Evolutionary conservation across 768 basidiomycete genomes (phyloP), one percentile per base, ranked within the genome.

Genomic region (Chalciporus piperatus): DNA sequence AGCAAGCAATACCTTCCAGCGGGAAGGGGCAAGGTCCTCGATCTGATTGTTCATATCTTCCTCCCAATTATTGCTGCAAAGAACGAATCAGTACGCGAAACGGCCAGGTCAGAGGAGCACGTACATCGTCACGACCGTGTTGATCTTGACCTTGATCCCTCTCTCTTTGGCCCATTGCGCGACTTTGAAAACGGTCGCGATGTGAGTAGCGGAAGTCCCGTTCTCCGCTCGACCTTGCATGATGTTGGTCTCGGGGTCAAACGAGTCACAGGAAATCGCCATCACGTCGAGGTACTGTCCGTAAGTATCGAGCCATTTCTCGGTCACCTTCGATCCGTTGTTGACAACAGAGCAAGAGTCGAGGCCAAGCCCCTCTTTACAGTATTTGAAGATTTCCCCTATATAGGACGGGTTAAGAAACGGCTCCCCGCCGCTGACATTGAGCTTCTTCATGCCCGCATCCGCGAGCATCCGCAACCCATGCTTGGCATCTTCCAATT

Each of bases 251-350:
- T 74, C 72, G 0, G 38, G 14, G 42, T 71, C 69, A 35, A 75
- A 75, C 12, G 67, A 67, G 37, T 75, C 74, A 37, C 74, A 75
- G 1, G 74, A 74, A 3, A 75, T 71, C 0, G 73, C 73, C 65
- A 75, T 74, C 27, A 74, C 61, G 27, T 74, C 73, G 23, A 75
- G 52, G 49, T 70, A 75, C 55, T 62, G 40, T 1, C 74, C 72
- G 27, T 73, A 75, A 5, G 58, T 61, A 38, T 72, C 70, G 17
- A 75, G 32, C 74, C 74, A 75, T 49, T 62, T 69, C 41, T 74
- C 69, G 0, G 73, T 74, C 22, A 75, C 75, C 58, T 72, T 75
- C 11, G 72, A 74, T 0, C 70, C 72, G 41, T 70, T 70, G 59
- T 48, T 68, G 28, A 70, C 68, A 20, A 70, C 63, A 6, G 68